Percentiles rank a stretch among this genome's conserved stretches.
Conservation (phyloP, 768 basidiomycete genomes). For the Pulveroboletus frians region DNA sequence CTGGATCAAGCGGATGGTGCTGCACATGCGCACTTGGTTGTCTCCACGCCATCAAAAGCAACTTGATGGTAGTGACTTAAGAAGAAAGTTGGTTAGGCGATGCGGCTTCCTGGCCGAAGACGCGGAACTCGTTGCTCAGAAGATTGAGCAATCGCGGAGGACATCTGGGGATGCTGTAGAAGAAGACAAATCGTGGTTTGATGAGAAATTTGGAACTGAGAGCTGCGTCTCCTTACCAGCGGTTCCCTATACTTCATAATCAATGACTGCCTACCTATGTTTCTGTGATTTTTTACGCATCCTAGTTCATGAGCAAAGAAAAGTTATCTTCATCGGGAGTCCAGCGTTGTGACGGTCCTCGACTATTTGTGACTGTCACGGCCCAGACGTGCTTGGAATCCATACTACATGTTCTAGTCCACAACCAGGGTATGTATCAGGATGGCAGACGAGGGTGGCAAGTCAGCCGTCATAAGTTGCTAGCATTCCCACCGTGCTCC, state of each 20-base stretch:
- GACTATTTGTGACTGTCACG: no score
- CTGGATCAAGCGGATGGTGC: constrained; percentile 23
- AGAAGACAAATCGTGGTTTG: constrained; percentile 18
- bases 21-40: constrained; percentile 26
- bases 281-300: background rate
- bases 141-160: constrained; percentile 15
- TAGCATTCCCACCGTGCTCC: background rate
- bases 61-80: constrained; percentile 11
- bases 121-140: constrained; percentile 15
- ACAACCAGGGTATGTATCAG: background rate
- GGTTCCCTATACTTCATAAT: constrained; percentile 5
- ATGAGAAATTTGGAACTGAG: constrained; percentile 14
- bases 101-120: constrained; percentile 22
- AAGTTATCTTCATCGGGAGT: background rate
- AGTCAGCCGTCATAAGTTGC: background rate
- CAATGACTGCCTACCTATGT: background rate
- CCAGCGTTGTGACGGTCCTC: no score
- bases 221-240: constrained; percentile 9
- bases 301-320: background rate
- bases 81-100: constrained; percentile 18
- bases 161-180: constrained; percentile 3
- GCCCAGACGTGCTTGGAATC: background rate
- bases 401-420: constrained; percentile 1
- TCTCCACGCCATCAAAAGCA: constrained; percentile 11
- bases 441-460: background rate